Percentiles rank a stretch among this genome's conserved stretches.
Evolutionary conservation across 2,329 filamentous ascomycete genomes (phyloP).

Genomic region (Fusarium fracticaudum): DNA sequence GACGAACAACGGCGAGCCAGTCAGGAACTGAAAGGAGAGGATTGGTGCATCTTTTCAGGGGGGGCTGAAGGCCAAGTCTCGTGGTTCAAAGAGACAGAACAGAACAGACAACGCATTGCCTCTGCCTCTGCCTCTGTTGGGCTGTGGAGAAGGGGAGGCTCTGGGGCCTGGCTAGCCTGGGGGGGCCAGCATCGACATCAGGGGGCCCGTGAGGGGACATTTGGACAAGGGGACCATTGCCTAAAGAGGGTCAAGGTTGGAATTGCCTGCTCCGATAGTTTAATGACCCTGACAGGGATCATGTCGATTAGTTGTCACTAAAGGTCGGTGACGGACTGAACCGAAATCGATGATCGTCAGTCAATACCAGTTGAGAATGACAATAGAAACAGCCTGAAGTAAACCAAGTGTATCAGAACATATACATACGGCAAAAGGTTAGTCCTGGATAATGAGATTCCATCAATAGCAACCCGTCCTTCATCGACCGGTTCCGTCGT

Average conservation of each 20-base stretch:
- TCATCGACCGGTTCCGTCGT: background rate
- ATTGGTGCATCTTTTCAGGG: conserved; percentile 26
- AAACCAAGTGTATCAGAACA: background rate
- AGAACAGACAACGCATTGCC: conserved; percentile 8
- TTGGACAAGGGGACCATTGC: conserved; percentile 31
- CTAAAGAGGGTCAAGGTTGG: conserved; percentile 45
- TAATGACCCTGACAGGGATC: conserved; percentile 46
- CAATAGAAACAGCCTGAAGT: background rate
- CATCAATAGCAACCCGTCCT: conserved; percentile 5
- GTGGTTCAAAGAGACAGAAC: conserved; percentile 6
- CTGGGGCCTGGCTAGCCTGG: background rate
- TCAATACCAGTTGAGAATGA: background rate
- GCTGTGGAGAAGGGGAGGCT: conserved; percentile 10
- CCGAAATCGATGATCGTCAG: background rate
- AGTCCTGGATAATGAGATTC: background rate
- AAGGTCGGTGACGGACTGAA: conserved; percentile 3
- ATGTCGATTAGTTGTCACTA: conserved; percentile 14
- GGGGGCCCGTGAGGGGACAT: conserved; percentile 13
- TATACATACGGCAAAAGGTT: background rate
- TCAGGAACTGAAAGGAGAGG: conserved; percentile 7
- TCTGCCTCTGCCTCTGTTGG: conserved; percentile 1
- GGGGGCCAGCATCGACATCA: background rate
- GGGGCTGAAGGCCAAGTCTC: background rate
- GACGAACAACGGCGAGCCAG: conserved; percentile 24
- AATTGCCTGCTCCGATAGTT: conserved; percentile 49